These are phyloP conservation scores for Papiliotrema terrestris DNA, from an alignment of 1,284 basidiomycete genomes.

Conservation along the genomic window DNA sequence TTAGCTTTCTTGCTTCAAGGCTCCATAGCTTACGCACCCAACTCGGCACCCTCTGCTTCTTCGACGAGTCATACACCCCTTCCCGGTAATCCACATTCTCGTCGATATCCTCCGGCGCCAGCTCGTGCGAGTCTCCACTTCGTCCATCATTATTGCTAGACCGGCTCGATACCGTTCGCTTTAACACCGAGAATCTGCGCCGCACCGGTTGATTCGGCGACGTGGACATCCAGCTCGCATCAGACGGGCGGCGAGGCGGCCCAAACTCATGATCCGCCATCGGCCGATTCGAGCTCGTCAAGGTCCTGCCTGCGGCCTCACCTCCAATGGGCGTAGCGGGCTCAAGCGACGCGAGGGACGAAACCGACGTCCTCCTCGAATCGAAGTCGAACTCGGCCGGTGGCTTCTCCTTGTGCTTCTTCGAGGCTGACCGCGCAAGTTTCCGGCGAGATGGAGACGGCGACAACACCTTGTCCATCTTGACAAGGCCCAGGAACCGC, in stretches of 20 bases:
- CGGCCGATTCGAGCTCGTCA: neutral
- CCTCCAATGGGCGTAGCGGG: neutral
- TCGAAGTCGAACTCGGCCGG: slow-evolving; percentile 7
- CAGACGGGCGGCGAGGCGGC: slow-evolving; percentile 1
- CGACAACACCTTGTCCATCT: slow-evolving; percentile 30
- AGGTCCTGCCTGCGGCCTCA: neutral
- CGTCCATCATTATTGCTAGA: slow-evolving; percentile 9
- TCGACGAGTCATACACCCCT: slow-evolving; percentile 52
- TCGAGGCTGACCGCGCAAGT: neutral
- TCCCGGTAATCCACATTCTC: slow-evolving; percentile 38
- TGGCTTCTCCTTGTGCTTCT: slow-evolving; percentile 2
- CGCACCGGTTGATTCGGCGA: slow-evolving; percentile 7
- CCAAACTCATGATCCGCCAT: neutral
- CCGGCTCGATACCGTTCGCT: slow-evolving; percentile 32
- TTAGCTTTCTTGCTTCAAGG: neutral
- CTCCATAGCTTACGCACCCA: slow-evolving; percentile 41
- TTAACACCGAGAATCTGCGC: slow-evolving; percentile 25
- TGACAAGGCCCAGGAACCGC: slow-evolving; percentile 33
- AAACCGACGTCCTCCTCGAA: slow-evolving; percentile 25
- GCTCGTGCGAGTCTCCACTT: slow-evolving; percentile 7
- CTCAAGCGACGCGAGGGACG: slow-evolving; percentile 15
- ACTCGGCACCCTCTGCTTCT: slow-evolving; percentile 53
- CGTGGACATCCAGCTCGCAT: neutral
- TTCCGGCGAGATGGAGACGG: slow-evolving; percentile 7
- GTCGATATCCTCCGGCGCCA: slow-evolving; percentile 24